Evolutionary conservation across 192 early-diverging fungal species (phyloP).

Genomic region (Pilaira anomala): DNA sequence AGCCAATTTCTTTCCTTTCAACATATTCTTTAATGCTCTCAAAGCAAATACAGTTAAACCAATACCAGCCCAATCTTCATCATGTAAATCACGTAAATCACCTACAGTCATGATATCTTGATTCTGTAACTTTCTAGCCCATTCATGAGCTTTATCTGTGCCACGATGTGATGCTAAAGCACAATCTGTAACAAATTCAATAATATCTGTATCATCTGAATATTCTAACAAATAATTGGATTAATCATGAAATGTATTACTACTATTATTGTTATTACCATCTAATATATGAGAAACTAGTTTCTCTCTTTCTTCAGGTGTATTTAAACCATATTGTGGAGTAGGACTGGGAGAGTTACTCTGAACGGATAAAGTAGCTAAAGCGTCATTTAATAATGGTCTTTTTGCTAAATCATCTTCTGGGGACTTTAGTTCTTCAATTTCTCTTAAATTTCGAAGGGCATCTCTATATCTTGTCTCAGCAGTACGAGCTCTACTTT

Average conservation of each 20-base stretch:
- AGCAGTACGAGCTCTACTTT: slow-evolving; percentile 22
- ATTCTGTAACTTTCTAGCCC: slow-evolving; percentile 65
- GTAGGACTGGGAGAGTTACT: neutral
- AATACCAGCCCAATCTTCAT: slow-evolving; percentile 71
- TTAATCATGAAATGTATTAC: neutral
- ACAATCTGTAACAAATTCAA: slow-evolving; percentile 66
- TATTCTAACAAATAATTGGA: slow-evolving; percentile 19
- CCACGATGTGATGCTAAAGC: slow-evolving; percentile 62
- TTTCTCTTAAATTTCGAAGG: slow-evolving; percentile 19
- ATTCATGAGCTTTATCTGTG: slow-evolving; percentile 70
- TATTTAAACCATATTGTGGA: neutral
- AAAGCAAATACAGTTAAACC: slow-evolving; percentile 57
- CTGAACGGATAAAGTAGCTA: neutral
- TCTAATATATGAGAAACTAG: slow-evolving; percentile 34
- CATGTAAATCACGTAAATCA: slow-evolving; percentile 67
- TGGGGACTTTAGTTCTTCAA: neutral
- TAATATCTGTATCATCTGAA: slow-evolving; percentile 59
- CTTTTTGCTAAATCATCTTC: neutral
- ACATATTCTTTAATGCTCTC: slow-evolving; percentile 50
- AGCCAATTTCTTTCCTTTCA: slow-evolving; percentile 44
- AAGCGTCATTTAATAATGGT: neutral
- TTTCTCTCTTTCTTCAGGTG: slow-evolving; percentile 14
- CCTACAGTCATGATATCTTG: slow-evolving; percentile 82
- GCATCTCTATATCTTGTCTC: slow-evolving; percentile 29
- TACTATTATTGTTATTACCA: slow-evolving; percentile 15